Conservation (phyloP, 306 rosid species). For the Glycine latifolia region DNA sequence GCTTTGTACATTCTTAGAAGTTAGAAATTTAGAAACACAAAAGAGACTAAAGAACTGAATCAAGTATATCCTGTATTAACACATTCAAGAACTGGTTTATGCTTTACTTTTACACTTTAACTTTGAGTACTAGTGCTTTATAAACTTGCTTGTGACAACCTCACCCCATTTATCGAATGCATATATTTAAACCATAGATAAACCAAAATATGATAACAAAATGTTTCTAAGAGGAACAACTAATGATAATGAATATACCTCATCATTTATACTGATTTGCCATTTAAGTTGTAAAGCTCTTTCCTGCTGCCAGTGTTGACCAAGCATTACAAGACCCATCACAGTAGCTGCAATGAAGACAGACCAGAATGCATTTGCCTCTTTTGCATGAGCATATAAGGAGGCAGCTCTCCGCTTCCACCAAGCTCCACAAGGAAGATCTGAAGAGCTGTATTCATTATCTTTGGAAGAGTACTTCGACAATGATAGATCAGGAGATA, state of each 20-base stretch:
- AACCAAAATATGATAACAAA: background rate
- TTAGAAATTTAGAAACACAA: background rate
- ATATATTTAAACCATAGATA: slow-evolving; percentile 24
- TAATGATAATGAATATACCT: slow-evolving; percentile 46
- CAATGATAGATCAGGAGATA: slow-evolving; percentile 53
- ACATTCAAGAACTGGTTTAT: background rate
- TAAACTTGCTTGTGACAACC: background rate
- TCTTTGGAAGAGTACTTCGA: slow-evolving; percentile 57
- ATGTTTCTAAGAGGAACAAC: background rate
- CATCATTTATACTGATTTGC: slow-evolving; percentile 65
- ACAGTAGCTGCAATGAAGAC: slow-evolving; percentile 90
- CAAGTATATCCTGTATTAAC: background rate
- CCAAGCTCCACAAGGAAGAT: slow-evolving; percentile 95
- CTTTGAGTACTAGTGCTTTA: background rate
- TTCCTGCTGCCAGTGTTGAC: slow-evolving; percentile 94
- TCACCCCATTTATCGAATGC: slow-evolving; percentile 9
- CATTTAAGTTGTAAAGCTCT: slow-evolving; percentile 79
- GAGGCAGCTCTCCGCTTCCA: slow-evolving; percentile 95
- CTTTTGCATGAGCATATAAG: slow-evolving; percentile 87
- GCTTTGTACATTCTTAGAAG: background rate
- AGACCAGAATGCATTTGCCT: slow-evolving; percentile 90
- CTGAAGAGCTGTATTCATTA: slow-evolving; percentile 51
- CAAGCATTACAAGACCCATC: slow-evolving; percentile 79
- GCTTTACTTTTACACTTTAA: slow-evolving; percentile 1
- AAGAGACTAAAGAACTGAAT: slow-evolving; percentile 7